Evolutionary conservation across 805 yeast genomes (phyloP), one percentile per base, ranked within the genome.

Genomic region (Pichia ethanolica): DNA sequence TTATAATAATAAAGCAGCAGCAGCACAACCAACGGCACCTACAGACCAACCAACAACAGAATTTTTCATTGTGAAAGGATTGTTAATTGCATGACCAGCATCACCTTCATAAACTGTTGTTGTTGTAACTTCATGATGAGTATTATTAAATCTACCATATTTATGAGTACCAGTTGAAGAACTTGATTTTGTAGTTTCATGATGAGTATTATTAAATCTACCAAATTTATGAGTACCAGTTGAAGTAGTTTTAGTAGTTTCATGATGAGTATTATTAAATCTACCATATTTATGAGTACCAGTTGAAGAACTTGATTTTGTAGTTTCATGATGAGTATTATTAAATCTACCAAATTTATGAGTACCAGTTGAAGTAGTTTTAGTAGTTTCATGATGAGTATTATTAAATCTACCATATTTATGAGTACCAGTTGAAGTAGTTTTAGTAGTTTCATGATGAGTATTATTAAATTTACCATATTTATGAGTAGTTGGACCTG

Each of bases 271-370:
- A 63, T 77, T 73, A 69, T 78, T 72, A 55, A 77, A 78, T 62
- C 71, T 70, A 51, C 81, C 81, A 51, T 61, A 63, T 49, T 60
- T 68, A 65, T 73, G 79, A 47, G 79, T 73, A 44, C 69, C 66
- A 60, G 59, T 57, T 34, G 57, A 63, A 10, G 74, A n/a, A n/a
- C n/a, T 52, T 53, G 59, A 59, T 27, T 61, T 52, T 12, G 55
- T 58, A 42, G 57, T 57, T 41, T 54, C 54, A 48, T 58, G 58
- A 46, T 59, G 56, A 39, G 77, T 72, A 58, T 72, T 72, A 71
- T 79, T 72, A 59, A 79, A 78, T 62, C 71, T 73, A 58, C 86
- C 86, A 51, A 67, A 70, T 54, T 63, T 72, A 69, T 80, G 82
- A 45, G 83, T 78, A 56, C 73, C 71, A 50, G 77, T 65, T 11